Conservation (phyloP, 352 stramenopile species). For the Pythium periplocum region DNA sequence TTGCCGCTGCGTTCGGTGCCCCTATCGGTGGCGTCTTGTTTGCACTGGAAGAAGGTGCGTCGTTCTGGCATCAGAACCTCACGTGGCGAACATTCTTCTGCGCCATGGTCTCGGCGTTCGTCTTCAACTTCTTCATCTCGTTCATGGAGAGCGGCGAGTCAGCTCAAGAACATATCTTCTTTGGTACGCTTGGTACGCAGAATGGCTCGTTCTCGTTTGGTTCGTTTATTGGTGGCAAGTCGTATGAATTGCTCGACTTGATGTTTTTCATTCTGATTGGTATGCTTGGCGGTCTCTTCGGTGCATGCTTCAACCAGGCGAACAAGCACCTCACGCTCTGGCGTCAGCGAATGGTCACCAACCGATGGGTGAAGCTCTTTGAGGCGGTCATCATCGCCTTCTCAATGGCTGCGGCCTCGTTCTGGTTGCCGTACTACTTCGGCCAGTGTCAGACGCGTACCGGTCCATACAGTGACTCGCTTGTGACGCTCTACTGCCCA, state of each 20-base stretch:
- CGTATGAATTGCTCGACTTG: slow-evolving; percentile 94
- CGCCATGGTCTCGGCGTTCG: slow-evolving; percentile 90
- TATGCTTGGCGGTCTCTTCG: slow-evolving; percentile 95
- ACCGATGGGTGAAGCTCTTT: slow-evolving; percentile 56
- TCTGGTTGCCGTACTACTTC: slow-evolving; percentile 80
- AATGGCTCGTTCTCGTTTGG: slow-evolving; percentile 85
- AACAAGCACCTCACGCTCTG: slow-evolving; percentile 92
- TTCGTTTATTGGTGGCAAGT: slow-evolving; percentile 85
- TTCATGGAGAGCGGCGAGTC: slow-evolving; percentile 43
- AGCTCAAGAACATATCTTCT: slow-evolving; percentile 29
- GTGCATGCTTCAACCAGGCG: slow-evolving; percentile 94
- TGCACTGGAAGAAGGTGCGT: slow-evolving; percentile 96
- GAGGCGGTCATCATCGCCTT: slow-evolving; percentile 67
- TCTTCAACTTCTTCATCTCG: slow-evolving; percentile 85
- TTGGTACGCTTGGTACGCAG: slow-evolving; percentile 71
- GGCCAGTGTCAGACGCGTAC: slow-evolving; percentile 45
- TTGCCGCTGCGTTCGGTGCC: slow-evolving; percentile 96
- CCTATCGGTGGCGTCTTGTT: slow-evolving; percentile 98
- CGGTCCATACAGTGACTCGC: slow-evolving; percentile 57
- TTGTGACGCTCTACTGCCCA: slow-evolving; percentile 94
- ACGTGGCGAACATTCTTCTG: slow-evolving; percentile 98
- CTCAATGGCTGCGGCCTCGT: slow-evolving; percentile 56
- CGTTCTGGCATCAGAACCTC: slow-evolving; percentile 97
- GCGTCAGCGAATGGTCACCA: slow-evolving; percentile 52
- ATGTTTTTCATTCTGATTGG: slow-evolving; percentile 96